These are phyloP conservation scores for Didymella segeticola DNA, from an alignment of 2,329 filamentous ascomycete species.

Conservation along the genomic window DNA sequence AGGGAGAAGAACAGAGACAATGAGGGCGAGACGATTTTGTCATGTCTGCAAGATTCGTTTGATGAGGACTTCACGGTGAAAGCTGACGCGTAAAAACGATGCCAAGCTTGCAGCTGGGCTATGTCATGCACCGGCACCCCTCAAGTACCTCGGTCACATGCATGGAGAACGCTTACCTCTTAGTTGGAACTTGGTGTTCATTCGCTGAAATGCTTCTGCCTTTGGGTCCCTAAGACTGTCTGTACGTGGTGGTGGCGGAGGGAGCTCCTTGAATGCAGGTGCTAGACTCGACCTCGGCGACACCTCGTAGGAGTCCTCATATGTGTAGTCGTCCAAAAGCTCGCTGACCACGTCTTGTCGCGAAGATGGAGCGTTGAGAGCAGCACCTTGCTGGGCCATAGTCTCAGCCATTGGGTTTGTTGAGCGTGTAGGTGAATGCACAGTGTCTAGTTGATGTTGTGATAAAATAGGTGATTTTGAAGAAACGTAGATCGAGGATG, in stretches of 20 bases:
- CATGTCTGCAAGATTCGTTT: not conserved
- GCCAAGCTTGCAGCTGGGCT: slow-evolving; percentile 1
- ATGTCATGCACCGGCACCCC: slow-evolving; percentile 4
- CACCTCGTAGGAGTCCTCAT: slow-evolving; percentile 28
- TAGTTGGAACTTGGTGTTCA: slow-evolving; percentile 44
- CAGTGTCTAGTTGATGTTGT: not conserved
- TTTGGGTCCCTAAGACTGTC: slow-evolving; percentile 35
- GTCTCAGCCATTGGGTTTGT: slow-evolving; percentile 32
- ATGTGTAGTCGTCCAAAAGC: slow-evolving; percentile 48
- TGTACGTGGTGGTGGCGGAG: slow-evolving; percentile 36
- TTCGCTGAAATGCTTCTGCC: slow-evolving; percentile 30
- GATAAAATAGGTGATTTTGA: slow-evolving; percentile 14
- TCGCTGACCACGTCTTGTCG: slow-evolving; percentile 50
- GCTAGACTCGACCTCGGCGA: slow-evolving; percentile 29
- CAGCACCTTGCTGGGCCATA: slow-evolving; percentile 33
- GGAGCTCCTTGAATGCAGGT: slow-evolving; percentile 41
- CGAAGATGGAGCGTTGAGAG: slow-evolving; percentile 34
- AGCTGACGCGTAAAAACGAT: slow-evolving; percentile 1
- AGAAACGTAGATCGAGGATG: not conserved
- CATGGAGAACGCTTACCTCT: slow-evolving; percentile 37
- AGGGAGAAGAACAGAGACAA: not conserved
- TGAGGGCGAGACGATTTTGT: not conserved
- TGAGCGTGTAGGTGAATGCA: not conserved
- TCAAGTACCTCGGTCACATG: not conserved
- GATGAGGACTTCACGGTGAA: not conserved